A percentile compares a stretch with the other conserved stretches of the same genome.
Conservation (phyloP, 768 basidiomycete species). For the Antrodiella citrinella region DNA sequence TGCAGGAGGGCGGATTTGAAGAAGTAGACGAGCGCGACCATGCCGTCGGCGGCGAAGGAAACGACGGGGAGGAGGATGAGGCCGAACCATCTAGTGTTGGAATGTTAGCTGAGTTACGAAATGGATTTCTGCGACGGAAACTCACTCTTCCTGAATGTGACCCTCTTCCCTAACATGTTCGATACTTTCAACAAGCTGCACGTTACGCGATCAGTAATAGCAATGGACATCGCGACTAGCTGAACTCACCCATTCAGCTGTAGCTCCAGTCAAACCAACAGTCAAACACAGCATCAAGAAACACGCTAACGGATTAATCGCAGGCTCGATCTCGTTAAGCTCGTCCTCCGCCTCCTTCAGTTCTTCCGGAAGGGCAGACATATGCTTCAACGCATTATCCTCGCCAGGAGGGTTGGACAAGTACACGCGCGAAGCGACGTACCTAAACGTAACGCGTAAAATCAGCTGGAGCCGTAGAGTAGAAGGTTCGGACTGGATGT, state of each 20-base stretch:
- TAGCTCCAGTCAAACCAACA: constrained; percentile 56
- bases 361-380: constrained; percentile 31
- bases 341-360: constrained; percentile 27
- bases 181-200: constrained; percentile 57
- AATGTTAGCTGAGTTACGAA: background rate
- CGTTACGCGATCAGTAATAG: background rate
- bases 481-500: background rate
- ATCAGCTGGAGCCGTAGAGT: background rate
- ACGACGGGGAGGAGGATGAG: constrained; percentile 63
- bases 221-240: background rate
- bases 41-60: constrained; percentile 66
- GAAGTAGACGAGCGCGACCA: constrained; percentile 53
- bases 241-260: constrained; percentile 57
- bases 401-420: constrained; percentile 65
- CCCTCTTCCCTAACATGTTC: constrained; percentile 39
- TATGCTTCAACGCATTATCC: constrained; percentile 33
- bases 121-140: background rate
- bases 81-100: constrained; percentile 54
- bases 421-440: constrained; percentile 60
- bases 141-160: constrained; percentile 46
- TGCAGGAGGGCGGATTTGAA: constrained; percentile 34
- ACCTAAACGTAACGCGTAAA: constrained; percentile 28
- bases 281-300: constrained; percentile 41
- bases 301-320: constrained; percentile 58
- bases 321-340: constrained; percentile 40